phyloP scores from a whole-genome alignment of 768 basidiomycete species.

The Xanthoconium purpureum region DNA sequence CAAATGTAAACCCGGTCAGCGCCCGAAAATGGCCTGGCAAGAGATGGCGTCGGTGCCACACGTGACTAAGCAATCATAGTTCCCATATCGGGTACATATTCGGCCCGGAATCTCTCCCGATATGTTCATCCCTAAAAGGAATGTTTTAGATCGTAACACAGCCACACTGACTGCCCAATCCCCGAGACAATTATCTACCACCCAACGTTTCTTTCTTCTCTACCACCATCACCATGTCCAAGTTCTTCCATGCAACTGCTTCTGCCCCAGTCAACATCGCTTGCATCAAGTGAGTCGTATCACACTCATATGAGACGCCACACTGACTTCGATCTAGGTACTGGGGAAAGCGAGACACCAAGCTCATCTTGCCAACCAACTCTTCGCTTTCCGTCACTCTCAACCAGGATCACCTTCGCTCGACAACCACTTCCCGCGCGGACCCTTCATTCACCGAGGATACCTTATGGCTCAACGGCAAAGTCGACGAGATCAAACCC shows the following conservation, averaged over 20 bases:
- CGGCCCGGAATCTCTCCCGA: slow-evolving; percentile 12
- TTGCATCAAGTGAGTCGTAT: slow-evolving; percentile 79
- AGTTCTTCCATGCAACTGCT: slow-evolving; percentile 75
- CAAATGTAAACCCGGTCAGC: slow-evolving; percentile 22
- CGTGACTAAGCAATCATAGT: slow-evolving; percentile 12
- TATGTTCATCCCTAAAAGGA: slow-evolving; percentile 5
- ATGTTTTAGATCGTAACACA: slow-evolving; percentile 16
- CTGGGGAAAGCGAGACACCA: slow-evolving; percentile 98
- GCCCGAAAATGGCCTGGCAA: slow-evolving; percentile 23
- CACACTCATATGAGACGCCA: neutral
- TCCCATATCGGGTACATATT: slow-evolving; percentile 11
- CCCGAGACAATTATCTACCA: slow-evolving; percentile 8
- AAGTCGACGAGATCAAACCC: slow-evolving; percentile 82
- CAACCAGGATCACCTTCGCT: slow-evolving; percentile 91
- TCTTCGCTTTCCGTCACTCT: slow-evolving; percentile 98
- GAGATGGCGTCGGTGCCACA: slow-evolving; percentile 14
- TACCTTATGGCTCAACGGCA: slow-evolving; percentile 92
- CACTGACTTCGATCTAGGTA: slow-evolving; percentile 53
- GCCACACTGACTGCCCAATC: slow-evolving; percentile 16
- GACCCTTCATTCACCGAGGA: slow-evolving; percentile 73
- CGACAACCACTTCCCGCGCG: slow-evolving; percentile 88
- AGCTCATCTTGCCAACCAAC: slow-evolving; percentile 95
- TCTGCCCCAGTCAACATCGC: slow-evolving; percentile 97
- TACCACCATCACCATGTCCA: slow-evolving; percentile 43
- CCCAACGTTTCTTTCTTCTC: slow-evolving; percentile 4